These are phyloP conservation scores for Monosporascus sp. DNA, from an alignment of 2,329 filamentous ascomycete genomes.

Conservation along the genomic window DNA sequence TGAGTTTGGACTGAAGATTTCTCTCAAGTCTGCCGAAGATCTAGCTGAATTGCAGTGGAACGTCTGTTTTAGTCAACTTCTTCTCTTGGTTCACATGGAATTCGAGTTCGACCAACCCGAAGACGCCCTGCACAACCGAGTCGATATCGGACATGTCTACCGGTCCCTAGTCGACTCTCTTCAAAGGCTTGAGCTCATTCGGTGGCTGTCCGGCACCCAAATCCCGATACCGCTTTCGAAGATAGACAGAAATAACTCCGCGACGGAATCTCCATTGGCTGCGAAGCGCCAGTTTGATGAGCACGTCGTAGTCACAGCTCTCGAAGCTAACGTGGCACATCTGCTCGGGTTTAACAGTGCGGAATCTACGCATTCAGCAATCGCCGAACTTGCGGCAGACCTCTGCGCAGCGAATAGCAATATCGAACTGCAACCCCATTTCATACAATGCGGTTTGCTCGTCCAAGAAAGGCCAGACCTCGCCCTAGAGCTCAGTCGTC, in stretches of 20 bases:
- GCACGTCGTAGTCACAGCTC: slow-evolving; percentile 46
- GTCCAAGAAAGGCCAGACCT: slow-evolving; percentile 56
- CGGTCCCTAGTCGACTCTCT: slow-evolving; percentile 65
- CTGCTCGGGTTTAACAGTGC: slow-evolving; percentile 57
- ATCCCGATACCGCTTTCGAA: slow-evolving; percentile 45
- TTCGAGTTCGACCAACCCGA: slow-evolving; percentile 72
- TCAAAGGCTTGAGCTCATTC: slow-evolving; percentile 66
- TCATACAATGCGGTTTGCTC: slow-evolving; percentile 58
- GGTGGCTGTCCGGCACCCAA: slow-evolving; percentile 60
- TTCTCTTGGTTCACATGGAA: slow-evolving; percentile 82
- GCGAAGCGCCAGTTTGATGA: slow-evolving; percentile 41
- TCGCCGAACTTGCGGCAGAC: slow-evolving; percentile 64
- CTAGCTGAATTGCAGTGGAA: slow-evolving; percentile 66
- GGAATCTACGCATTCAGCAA: slow-evolving; percentile 45
- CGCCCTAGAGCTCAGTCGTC: slow-evolving; percentile 51
- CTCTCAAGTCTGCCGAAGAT: slow-evolving; percentile 75
- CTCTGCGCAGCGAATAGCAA: slow-evolving; percentile 61
- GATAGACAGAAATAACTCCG: slow-evolving; percentile 32
- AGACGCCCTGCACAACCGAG: slow-evolving; percentile 52
- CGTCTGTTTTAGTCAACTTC: slow-evolving; percentile 74
- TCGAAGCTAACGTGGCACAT: slow-evolving; percentile 57
- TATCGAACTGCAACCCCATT: slow-evolving; percentile 55
- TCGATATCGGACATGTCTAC: slow-evolving; percentile 67
- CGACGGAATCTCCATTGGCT: slow-evolving; percentile 24
- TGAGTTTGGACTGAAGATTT: slow-evolving; percentile 68